A percentile compares a stretch with the other conserved stretches of the same genome.
Conservation (phyloP, 768 basidiomycete genomes). For the Hemileccinum impolitum region DNA sequence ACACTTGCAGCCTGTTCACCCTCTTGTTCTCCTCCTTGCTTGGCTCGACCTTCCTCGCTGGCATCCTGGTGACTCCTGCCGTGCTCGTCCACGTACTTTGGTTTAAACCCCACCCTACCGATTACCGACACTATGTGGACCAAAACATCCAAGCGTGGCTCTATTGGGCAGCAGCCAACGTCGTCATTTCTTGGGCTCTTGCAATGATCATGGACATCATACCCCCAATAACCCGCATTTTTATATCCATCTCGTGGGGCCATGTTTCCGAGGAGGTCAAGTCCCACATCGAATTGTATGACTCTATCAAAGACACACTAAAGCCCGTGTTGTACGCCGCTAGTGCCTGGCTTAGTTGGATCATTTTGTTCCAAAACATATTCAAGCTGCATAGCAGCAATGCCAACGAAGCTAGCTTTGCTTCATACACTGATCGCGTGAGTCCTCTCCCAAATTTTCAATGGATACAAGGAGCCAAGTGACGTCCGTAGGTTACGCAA, state of each 20-base stretch:
- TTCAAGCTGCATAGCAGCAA: conserved; percentile 50
- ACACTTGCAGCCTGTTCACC: conserved; percentile 47
- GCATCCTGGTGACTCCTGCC: conserved; percentile 56
- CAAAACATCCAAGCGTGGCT: conserved; percentile 75
- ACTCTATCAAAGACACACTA: conserved; percentile 62
- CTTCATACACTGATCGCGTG: conserved; percentile 59
- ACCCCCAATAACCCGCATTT: conserved; percentile 49
- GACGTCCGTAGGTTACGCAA: conserved; percentile 46
- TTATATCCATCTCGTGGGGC: conserved; percentile 65
- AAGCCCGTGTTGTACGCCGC: conserved; percentile 75
- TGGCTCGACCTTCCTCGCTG: conserved; percentile 66
- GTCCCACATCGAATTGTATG: conserved; percentile 63
- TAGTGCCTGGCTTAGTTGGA: conserved; percentile 70
- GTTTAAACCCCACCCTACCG: conserved; percentile 58
- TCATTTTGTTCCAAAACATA: conserved; percentile 67
- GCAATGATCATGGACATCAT: conserved; percentile 69
- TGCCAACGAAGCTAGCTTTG: conserved; percentile 43
- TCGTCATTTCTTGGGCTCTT: conserved; percentile 76
- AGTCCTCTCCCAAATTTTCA: conserved; percentile 11
- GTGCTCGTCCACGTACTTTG: conserved; percentile 67
- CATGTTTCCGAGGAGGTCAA: conserved; percentile 71
- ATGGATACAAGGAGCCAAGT: not conserved
- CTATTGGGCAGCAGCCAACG: conserved; percentile 77
- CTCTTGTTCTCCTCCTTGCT: conserved; percentile 69
- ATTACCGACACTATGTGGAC: conserved; percentile 55